phyloP scores from a whole-genome alignment of 2,329 filamentous ascomycete species.

The Fusarium algeriense region DNA sequence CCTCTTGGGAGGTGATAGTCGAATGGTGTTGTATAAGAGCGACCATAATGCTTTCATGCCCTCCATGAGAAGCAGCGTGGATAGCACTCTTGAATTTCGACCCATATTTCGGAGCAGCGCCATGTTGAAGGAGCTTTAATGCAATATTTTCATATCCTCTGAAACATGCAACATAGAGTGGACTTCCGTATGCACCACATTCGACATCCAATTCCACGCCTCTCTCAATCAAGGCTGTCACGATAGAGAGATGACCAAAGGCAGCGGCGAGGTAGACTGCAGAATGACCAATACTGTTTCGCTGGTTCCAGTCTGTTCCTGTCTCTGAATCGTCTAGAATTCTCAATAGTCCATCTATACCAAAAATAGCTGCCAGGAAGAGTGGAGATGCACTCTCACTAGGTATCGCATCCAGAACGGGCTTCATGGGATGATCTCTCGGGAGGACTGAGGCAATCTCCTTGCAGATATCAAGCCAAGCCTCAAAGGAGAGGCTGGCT shows the following conservation, averaged over 20 bases:
- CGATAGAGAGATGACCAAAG: background rate
- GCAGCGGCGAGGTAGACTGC: slow-evolving; percentile 4
- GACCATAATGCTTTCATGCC: background rate
- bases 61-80: background rate
- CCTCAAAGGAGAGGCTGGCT: slow-evolving; percentile 3
- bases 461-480: background rate
- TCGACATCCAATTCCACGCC: background rate
- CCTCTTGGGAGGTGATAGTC: background rate
- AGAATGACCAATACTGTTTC: background rate
- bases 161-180: slow-evolving; percentile 7
- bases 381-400: background rate
- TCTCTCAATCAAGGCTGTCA: background rate
- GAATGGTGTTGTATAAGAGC: no score
- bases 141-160: background rate
- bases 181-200: background rate
- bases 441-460: background rate
- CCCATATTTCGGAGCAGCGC: background rate
- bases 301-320: background rate
- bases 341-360: background rate
- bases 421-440: background rate
- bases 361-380: background rate
- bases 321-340: no score
- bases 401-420: background rate
- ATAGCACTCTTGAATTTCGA: background rate
- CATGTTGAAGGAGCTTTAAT: background rate